Percentiles rank a stretch among this genome's conserved stretches.
These are phyloP conservation scores for Strigomonas galati DNA, from an alignment of 208 protist genomes.

Conservation along the genomic window DNA sequence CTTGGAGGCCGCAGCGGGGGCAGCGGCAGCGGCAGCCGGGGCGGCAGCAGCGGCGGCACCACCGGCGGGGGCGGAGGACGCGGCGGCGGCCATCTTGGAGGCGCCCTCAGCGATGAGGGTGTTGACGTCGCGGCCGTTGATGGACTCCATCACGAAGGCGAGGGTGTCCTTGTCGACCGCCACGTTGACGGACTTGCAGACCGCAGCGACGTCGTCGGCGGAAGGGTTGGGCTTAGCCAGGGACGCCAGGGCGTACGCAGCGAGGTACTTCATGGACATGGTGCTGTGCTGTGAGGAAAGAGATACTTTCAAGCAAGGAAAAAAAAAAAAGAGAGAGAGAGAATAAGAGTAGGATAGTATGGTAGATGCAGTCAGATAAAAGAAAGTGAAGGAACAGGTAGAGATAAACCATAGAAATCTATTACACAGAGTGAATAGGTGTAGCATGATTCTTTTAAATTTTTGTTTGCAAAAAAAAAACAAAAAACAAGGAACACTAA, in stretches of 20 bases:
- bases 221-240: constrained; percentile 83
- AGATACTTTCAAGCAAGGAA: background rate
- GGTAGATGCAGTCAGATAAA: too few relatives aligned
- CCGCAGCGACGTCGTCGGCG: constrained; percentile 80
- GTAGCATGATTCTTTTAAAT: too few relatives aligned
- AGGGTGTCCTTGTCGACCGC: constrained; percentile 78
- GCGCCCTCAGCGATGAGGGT: constrained; percentile 77
- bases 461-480: too few relatives aligned
- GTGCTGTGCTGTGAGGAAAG: constrained; percentile 1
- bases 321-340: constrained; percentile 16
- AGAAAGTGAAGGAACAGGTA: background rate
- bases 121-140: constrained; percentile 49
- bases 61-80: constrained; percentile 37
- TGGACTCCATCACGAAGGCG: constrained; percentile 74
- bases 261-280: constrained; percentile 91
- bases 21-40: constrained; percentile 27
- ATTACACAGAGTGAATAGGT: background rate
- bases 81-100: constrained; percentile 61
- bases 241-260: constrained; percentile 88
- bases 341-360: too few relatives aligned
- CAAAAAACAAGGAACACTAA: too few relatives aligned
- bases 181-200: constrained; percentile 86
- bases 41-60: constrained; percentile 33
- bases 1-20: constrained; percentile 47
- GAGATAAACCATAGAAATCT: background rate